These are phyloP conservation scores for Pelargonium australe DNA, from an alignment of 441 rosid species.

Conservation along the genomic window DNA sequence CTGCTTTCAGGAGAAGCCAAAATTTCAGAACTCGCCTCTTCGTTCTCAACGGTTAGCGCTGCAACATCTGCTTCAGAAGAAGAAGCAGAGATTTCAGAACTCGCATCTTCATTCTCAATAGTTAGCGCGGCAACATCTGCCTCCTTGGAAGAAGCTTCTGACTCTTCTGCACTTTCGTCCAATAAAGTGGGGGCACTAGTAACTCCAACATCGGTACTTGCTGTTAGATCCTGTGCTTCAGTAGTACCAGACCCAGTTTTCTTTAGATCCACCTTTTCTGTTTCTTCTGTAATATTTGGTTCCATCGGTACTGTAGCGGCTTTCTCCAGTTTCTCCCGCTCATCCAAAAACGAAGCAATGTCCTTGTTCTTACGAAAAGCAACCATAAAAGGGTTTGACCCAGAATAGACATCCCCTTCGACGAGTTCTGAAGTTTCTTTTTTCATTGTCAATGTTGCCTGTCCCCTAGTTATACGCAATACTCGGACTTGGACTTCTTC, in stretches of 20 bases:
- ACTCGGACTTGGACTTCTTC: conserved; percentile 74
- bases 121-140: conserved; percentile 11
- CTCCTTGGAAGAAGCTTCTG: conserved; percentile 20
- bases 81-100: not conserved
- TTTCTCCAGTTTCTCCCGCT: conserved; percentile 44
- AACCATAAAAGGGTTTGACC: conserved; percentile 67
- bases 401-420: conserved; percentile 56
- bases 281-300: conserved; percentile 21
- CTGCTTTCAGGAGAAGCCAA: conserved; percentile 23
- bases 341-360: conserved; percentile 61
- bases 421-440: conserved; percentile 27
- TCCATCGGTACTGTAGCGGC: conserved; percentile 23
- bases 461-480: conserved; percentile 56
- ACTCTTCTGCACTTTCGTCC: conserved; percentile 23
- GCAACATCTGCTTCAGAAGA: not conserved
- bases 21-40: conserved; percentile 25
- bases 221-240: conserved; percentile 26
- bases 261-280: conserved; percentile 17
- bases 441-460: conserved; percentile 83
- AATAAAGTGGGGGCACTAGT: conserved; percentile 20
- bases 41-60: conserved; percentile 21
- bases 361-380: conserved; percentile 75
- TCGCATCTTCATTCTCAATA: not conserved
- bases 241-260: conserved; percentile 23
- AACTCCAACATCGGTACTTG: conserved; percentile 16